Base-by-base conservation (phyloP, 106 monocot genomes). In the Vanilla planifolia region DNA sequence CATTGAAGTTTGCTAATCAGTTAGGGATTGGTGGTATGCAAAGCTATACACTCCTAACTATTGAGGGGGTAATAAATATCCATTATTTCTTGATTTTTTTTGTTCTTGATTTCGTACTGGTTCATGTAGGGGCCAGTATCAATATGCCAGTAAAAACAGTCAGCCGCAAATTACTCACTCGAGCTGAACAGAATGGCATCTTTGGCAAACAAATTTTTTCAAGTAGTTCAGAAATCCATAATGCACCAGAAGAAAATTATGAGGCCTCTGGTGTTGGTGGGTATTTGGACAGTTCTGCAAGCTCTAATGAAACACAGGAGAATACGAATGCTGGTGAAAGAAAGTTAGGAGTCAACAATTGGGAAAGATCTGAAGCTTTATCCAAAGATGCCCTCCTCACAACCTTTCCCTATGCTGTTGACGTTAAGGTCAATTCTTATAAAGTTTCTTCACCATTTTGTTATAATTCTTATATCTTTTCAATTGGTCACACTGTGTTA, bases 161-260 rank as follows among this genome's bases (percentile, higher is more conserved):
- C 20, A 82, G 65, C 58, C 66, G 59, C n/a, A 76, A 56, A 61
- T 32, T 33, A 35, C 77, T 85, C 60, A 61, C 39, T 43, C 70
- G 57, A 63, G 74, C 45, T 14, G 47, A 71, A 62, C 41, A 33
- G 43, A 63, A 47, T 9, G 25, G 39, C 27, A 43, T 68, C 0
- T 73, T 71, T 34, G 60, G 43, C 42, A 63, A 63, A 21, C 62
- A 61, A 23, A 59, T 28, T 43, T 60, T 59, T 55, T 26, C 33
- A 3, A 25, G 8, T 51, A 62, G 59, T 61, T 73, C 55, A 1
- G 33, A 63, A 47, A 51, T 23, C 20, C 62, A 46, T 59, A 46
- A 50, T 53, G 39, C 13, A 23, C 20, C 11, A 35, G 33, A 59
- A 61, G 59, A 62, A 60, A 15, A 41, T 55, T 19, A 64, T 65